phyloP scores from a whole-genome alignment of 2,329 filamentous ascomycete genomes.

The Beauveria australis region DNA sequence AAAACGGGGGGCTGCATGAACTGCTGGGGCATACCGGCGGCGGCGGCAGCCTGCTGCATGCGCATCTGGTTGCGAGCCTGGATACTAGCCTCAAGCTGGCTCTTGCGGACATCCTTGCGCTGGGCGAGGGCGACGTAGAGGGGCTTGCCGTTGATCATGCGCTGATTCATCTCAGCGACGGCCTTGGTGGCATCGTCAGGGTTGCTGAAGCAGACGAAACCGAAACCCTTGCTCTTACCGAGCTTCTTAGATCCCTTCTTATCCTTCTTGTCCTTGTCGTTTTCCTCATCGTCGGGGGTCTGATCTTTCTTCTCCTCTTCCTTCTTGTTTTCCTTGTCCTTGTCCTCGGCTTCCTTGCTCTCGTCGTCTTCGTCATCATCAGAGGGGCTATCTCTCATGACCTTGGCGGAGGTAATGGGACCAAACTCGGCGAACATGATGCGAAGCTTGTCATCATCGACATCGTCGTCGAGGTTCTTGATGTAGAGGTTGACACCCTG shows the following conservation, averaged over 20 bases:
- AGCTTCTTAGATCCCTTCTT: conserved; percentile 55
- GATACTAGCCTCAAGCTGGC: conserved; percentile 97
- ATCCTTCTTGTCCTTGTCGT: conserved; percentile 51
- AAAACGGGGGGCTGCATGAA: conserved; percentile 89
- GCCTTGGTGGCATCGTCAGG: conserved; percentile 98
- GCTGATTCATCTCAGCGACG: conserved; percentile 99
- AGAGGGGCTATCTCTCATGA: conserved; percentile 78
- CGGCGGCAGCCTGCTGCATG: conserved; percentile 93
- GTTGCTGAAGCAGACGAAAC: conserved; percentile 99
- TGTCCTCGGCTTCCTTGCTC: conserved; percentile 42
- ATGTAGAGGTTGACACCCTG: conserved; percentile 99
- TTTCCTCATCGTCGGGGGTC: conserved; percentile 33
- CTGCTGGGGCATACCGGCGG: conserved; percentile 78
- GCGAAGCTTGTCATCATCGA: conserved; percentile 96
- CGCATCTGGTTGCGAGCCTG: conserved; percentile 97
- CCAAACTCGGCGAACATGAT: conserved; percentile 87
- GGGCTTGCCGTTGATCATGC: conserved; percentile 95
- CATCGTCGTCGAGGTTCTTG: conserved; percentile 95
- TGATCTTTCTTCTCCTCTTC: conserved; percentile 37
- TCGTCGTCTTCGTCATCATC: conserved; percentile 50
- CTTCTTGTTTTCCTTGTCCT: conserved; percentile 43
- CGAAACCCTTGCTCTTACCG: conserved; percentile 99
- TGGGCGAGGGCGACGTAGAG: conserved; percentile 96
- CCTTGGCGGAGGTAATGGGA: conserved; percentile 96
- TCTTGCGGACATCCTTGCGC: conserved; percentile 99